A percentile compares a stretch with the other conserved stretches of the same genome.
phyloP scores from a whole-genome alignment of 2,329 filamentous ascomycete species.

The Shiraia sp. region DNA sequence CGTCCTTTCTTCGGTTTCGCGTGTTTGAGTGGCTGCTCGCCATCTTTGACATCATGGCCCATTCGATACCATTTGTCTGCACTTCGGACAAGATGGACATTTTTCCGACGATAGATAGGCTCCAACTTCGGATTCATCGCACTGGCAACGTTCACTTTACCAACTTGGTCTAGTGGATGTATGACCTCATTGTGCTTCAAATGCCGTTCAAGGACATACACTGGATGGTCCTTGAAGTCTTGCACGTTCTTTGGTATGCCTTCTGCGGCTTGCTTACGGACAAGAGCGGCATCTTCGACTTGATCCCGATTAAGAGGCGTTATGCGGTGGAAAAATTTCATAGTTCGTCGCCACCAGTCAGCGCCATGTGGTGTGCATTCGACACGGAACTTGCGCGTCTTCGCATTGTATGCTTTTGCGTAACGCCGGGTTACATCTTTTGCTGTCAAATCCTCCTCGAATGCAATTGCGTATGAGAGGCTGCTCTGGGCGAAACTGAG shows the following conservation, averaged over 20 bases:
- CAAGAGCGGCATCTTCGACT: conserved; percentile 78
- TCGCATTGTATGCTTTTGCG: conserved; percentile 84
- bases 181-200: conserved; percentile 83
- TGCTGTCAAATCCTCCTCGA: conserved; percentile 76
- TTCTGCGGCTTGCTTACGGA: conserved; percentile 71
- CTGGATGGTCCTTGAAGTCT: conserved; percentile 84
- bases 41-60: conserved; percentile 73
- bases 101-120: conserved; percentile 77
- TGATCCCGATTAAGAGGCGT: conserved; percentile 69
- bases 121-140: conserved; percentile 66
- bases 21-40: conserved; percentile 82
- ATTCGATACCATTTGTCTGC: conserved; percentile 90
- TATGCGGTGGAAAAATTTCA: conserved; percentile 49
- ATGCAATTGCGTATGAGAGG: conserved; percentile 82
- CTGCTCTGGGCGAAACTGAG: conserved; percentile 74
- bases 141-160: conserved; percentile 72
- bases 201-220: conserved; percentile 78
- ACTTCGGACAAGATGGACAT: conserved; percentile 78
- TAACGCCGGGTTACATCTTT: conserved; percentile 89
- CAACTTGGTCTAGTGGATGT: conserved; percentile 70
- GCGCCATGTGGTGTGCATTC: conserved; percentile 65
- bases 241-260: conserved; percentile 81
- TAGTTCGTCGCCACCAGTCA: conserved; percentile 59
- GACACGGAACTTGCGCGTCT: conserved; percentile 80
- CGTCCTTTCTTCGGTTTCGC: conserved; percentile 43